Conservation (phyloP, 2,329 filamentous ascomycete species). For the Emergomyces africanus region DNA sequence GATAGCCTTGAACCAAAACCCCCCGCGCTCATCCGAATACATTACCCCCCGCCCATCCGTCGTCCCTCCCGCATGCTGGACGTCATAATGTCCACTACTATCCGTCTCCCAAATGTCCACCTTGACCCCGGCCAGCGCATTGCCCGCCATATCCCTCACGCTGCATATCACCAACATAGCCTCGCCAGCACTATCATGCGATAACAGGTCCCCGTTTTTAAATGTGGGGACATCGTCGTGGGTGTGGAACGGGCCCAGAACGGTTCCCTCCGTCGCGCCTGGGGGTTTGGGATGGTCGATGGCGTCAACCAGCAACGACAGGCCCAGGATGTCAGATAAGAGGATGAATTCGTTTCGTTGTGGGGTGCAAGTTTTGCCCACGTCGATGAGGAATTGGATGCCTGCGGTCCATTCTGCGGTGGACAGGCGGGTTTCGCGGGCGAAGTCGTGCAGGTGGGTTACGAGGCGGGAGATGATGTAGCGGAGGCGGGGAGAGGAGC, state of each 20-base stretch:
- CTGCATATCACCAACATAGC: slow-evolving; percentile 62
- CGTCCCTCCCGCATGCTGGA: slow-evolving; percentile 55
- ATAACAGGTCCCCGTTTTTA: slow-evolving; percentile 48
- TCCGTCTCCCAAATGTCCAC: slow-evolving; percentile 83
- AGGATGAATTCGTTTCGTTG: slow-evolving; percentile 76
- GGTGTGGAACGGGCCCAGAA: slow-evolving; percentile 73
- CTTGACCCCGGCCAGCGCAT: slow-evolving; percentile 52
- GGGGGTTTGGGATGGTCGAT: slow-evolving; percentile 74
- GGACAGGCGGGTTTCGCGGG: slow-evolving; percentile 62
- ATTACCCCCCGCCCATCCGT: slow-evolving; percentile 64
- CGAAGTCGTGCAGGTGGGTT: slow-evolving; percentile 69
- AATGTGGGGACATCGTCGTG: slow-evolving; percentile 55
- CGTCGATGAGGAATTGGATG: slow-evolving; percentile 56
- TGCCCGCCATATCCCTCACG: slow-evolving; percentile 51
- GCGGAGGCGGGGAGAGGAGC: slow-evolving; percentile 50
- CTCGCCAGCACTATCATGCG: slow-evolving; percentile 55
- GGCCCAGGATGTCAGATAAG: slow-evolving; percentile 64
- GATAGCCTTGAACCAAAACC: slow-evolving; percentile 77
- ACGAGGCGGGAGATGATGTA: slow-evolving; percentile 64
- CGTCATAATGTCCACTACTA: slow-evolving; percentile 67
- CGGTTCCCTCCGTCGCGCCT: slow-evolving; percentile 56
- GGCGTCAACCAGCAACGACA: slow-evolving; percentile 66
- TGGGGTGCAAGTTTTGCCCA: slow-evolving; percentile 61
- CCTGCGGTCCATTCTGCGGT: slow-evolving; percentile 68
- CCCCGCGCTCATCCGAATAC: slow-evolving; percentile 54